Conservation (phyloP, 73 alveolate genomes). For the Tetrahymena malaccensis region DNA sequence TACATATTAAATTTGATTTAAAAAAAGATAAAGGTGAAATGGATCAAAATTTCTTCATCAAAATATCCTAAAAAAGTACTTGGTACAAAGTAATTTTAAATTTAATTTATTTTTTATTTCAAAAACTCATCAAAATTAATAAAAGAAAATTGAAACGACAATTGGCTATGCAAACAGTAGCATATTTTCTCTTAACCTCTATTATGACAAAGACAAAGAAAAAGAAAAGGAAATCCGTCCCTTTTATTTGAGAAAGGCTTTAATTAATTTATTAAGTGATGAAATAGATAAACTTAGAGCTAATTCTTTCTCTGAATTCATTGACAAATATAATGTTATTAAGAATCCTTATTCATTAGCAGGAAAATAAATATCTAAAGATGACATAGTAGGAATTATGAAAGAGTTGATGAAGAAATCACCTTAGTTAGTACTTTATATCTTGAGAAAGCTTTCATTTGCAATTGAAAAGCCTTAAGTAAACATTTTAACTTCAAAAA, state of each 20-base stretch:
- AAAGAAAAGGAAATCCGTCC: conserved; percentile 25
- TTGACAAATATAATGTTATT: neutral
- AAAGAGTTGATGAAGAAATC: neutral
- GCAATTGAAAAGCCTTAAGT: neutral
- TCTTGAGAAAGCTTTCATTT: neutral
- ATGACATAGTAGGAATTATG: neutral
- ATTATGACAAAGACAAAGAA: neutral
- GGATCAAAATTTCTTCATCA: neutral
- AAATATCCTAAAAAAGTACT: neutral
- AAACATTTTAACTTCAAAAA: neutral
- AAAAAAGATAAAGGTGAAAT: neutral
- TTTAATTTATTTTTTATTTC: neutral
- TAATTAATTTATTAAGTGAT: conserved; percentile 9
- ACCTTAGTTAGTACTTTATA: neutral
- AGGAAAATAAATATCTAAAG: neutral
- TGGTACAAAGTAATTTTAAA: neutral
- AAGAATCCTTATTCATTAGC: neutral
- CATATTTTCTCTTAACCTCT: neutral
- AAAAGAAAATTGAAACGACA: neutral
- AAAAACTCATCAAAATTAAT: neutral
- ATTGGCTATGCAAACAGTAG: neutral
- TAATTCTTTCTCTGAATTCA: neutral
- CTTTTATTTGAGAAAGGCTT: conserved; percentile 33
- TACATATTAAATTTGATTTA: neutral
- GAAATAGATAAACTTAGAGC: conserved; percentile 36